phyloP scores from a whole-genome alignment of 352 stramenopile genomes.

The Peronospora farinosa region DNA sequence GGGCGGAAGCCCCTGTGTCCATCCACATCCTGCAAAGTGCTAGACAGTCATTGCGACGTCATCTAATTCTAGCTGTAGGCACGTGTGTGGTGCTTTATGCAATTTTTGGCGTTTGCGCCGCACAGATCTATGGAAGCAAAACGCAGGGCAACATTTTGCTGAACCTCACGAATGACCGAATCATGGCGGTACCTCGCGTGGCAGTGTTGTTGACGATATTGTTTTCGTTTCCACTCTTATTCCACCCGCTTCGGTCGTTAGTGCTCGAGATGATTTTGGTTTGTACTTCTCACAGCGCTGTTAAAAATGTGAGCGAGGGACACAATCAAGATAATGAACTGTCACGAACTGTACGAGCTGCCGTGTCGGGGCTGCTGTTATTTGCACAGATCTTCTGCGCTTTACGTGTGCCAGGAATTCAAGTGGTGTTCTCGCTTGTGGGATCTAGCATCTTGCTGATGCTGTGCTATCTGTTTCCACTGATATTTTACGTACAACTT shows the following conservation, averaged over 20 bases:
- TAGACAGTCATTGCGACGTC: conserved; percentile 36
- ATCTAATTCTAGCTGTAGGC: conserved; percentile 40
- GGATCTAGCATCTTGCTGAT: conserved; percentile 65
- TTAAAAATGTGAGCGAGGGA: conserved; percentile 2
- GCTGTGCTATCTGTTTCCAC: conserved; percentile 66
- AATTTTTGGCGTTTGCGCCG: conserved; percentile 53
- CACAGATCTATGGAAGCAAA: conserved; percentile 48
- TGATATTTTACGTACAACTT: conserved; percentile 51
- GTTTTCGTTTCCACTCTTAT: conserved; percentile 68
- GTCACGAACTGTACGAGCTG: conserved; percentile 27
- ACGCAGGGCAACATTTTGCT: conserved; percentile 74
- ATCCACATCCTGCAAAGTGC: conserved; percentile 19
- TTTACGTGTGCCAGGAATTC: conserved; percentile 46
- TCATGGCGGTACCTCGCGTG: conserved; percentile 63
- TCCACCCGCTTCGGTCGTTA: conserved; percentile 60
- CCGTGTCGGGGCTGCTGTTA: conserved; percentile 41
- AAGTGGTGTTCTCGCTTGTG: conserved; percentile 75
- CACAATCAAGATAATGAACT: conserved; percentile 4
- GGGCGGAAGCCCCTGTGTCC: conserved; percentile 10
- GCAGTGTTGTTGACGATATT: conserved; percentile 68
- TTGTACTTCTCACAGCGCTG: conserved; percentile 12
- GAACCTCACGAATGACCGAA: conserved; percentile 62
- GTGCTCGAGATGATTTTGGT: conserved; percentile 49
- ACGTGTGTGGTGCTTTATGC: conserved; percentile 54
- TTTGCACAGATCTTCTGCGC: conserved; percentile 44